A percentile compares a stretch with the other conserved stretches of the same genome.
Conservation (phyloP, 345 rosid species). For the Eutrema japonicum region DNA sequence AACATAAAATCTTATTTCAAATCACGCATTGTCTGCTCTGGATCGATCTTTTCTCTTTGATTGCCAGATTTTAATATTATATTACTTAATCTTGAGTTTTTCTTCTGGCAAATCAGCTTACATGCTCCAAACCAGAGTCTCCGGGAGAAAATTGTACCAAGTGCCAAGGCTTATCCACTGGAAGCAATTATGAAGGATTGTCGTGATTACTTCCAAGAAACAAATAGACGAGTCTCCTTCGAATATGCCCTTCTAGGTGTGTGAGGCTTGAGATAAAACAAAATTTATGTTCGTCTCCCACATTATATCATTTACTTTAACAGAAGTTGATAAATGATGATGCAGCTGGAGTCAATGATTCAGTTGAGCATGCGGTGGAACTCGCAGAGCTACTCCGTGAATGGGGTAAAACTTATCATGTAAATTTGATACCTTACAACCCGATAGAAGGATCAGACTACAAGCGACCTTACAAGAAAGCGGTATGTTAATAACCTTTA, state of each 20-base stretch:
- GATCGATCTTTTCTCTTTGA: neutral
- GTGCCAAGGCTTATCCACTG: slow-evolving; percentile 94
- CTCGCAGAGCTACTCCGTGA: slow-evolving; percentile 80
- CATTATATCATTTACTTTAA: neutral
- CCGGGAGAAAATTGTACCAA: slow-evolving; percentile 86
- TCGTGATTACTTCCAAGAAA: slow-evolving; percentile 78
- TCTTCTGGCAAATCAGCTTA: slow-evolving; percentile 55
- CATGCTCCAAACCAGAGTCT: slow-evolving; percentile 95
- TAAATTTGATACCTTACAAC: slow-evolving; percentile 90
- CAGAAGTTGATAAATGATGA: slow-evolving; percentile 32
- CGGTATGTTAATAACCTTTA: slow-evolving; percentile 50
- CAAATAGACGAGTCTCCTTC: slow-evolving; percentile 83
- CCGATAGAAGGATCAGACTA: slow-evolving; percentile 90
- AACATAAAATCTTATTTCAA: neutral
- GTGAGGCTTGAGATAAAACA: slow-evolving; percentile 20
- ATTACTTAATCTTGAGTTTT: slow-evolving; percentile 21
- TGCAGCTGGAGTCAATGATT: slow-evolving; percentile 93
- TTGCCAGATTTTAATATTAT: neutral
- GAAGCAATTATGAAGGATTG: slow-evolving; percentile 94
- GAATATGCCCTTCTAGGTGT: slow-evolving; percentile 94
- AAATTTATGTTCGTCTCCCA: neutral
- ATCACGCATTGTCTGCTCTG: slow-evolving; percentile 3
- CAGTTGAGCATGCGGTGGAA: slow-evolving; percentile 73
- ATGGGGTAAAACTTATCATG: slow-evolving; percentile 87
- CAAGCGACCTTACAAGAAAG: slow-evolving; percentile 76